Conservation (phyloP, 2,329 filamentous ascomycete species). For the Ascochyta fabae region DNA sequence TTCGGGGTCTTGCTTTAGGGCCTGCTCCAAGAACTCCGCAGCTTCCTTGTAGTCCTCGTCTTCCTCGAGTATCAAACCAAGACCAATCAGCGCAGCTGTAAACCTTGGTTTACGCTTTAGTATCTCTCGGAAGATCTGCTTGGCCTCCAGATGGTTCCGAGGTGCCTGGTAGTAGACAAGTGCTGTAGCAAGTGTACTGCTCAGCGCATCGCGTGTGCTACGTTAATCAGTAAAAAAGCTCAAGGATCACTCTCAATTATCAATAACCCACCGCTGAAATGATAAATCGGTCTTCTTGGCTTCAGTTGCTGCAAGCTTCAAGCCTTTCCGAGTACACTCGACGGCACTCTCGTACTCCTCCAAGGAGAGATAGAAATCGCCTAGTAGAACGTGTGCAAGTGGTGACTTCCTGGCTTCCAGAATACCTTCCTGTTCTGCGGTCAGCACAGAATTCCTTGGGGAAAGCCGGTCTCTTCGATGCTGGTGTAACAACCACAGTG, state of each 20-base stretch:
- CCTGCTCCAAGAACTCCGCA: slow-evolving; percentile 78
- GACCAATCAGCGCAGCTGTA: slow-evolving; percentile 82
- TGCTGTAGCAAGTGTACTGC: slow-evolving; percentile 81
- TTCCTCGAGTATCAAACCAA: slow-evolving; percentile 91
- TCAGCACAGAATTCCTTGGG: slow-evolving; percentile 3
- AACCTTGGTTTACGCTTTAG: slow-evolving; percentile 76
- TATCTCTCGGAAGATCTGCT: slow-evolving; percentile 81
- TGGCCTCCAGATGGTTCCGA: slow-evolving; percentile 86
- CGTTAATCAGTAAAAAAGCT: not conserved
- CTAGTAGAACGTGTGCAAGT: slow-evolving; percentile 82
- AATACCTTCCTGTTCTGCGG: slow-evolving; percentile 52
- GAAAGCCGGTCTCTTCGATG: not conserved
- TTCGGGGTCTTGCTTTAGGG: slow-evolving; percentile 71
- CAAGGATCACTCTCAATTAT: not conserved
- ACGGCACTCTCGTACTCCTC: slow-evolving; percentile 86
- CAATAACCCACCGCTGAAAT: slow-evolving; percentile 55
- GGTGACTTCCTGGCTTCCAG: slow-evolving; percentile 66
- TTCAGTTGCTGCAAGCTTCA: slow-evolving; percentile 66
- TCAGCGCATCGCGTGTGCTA: slow-evolving; percentile 73
- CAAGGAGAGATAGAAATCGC: slow-evolving; percentile 80
- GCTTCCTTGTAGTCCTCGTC: slow-evolving; percentile 87
- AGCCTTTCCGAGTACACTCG: slow-evolving; percentile 78
- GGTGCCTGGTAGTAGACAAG: slow-evolving; percentile 90
- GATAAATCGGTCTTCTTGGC: slow-evolving; percentile 70
- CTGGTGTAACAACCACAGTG: not conserved